Evolutionary conservation across 148 eudicot genomes (phyloP), one percentile per base, ranked within the genome.

Genomic region (Rhododendron henanense): DNA sequence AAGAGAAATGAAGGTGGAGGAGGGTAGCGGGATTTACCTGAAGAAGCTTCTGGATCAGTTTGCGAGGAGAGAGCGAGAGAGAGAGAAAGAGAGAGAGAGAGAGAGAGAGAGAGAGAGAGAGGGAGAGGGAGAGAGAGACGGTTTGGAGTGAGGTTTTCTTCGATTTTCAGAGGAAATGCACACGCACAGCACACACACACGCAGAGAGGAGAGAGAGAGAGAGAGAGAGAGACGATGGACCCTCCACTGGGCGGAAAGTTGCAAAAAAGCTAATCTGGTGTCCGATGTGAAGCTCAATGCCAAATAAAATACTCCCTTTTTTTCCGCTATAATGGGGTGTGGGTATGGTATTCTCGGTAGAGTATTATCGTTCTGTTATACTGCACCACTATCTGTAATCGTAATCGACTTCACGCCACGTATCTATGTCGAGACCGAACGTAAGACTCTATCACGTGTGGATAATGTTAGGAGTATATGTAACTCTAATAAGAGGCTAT

Each of bases 201-300:
- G n/a, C 65, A 59, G 19, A 5, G 59, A 16, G 59, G 55, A 51
- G 61, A 57, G 75, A 84, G 79, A 48, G 79, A 48, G 79, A 47
- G 47, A 71, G 85, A 82, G n/a, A n/a, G n/a, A n/a, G n/a, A n/a
- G n/a, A n/a, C 81, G 44, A 78, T 61, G 87, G 83, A 61, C 83
- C 87, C 83, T 85, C 87, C 87, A 78, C 78, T 85, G 8, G 28
- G 69, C 86, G 77, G 50, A 74, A 84, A 75, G 86, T 53, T 39
- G 5, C 10, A 7, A 50, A 61, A 83, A 83, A 75, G 69, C 47
- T 53, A 31, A 74, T 35, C 51, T 74, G 79, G 63, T 33, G 81
- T 84, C 48, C 57, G 79, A 73, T 73, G 65, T 84, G 85, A 73
- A 84, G 47, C 67, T 51, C 83, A 1, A 85, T 78, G 87, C 87